Percentiles rank a stretch among this genome's conserved stretches.
These are phyloP conservation scores for Fagus sylvatica DNA, from an alignment of 306 rosid species.

Conservation along the genomic window DNA sequence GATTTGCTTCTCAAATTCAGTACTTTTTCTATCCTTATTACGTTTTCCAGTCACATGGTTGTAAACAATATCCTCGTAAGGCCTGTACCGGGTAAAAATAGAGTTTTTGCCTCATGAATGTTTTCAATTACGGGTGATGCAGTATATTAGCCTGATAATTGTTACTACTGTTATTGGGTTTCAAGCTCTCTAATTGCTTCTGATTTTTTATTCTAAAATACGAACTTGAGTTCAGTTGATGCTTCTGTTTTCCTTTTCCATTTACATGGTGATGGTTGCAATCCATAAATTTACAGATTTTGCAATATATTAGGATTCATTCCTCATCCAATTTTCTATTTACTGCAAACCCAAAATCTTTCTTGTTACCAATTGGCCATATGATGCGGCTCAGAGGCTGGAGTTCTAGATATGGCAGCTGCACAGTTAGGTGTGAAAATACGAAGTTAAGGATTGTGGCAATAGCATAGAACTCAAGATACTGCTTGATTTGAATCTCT, in stretches of 20 bases:
- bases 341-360: too few species aligned
- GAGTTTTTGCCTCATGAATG: neutral
- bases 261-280: neutral
- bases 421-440: too few species aligned
- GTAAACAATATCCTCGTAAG: neutral
- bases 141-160: neutral
- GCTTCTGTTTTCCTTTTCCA: neutral
- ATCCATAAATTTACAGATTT: neutral
- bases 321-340: too few species aligned
- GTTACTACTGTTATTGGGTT: neutral
- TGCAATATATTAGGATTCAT: too few species aligned
- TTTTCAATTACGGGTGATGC: neutral
- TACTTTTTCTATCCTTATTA: neutral
- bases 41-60: neutral
- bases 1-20: neutral
- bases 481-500: too few species aligned
- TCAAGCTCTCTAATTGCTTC: neutral
- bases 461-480: too few species aligned
- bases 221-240: neutral
- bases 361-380: too few species aligned
- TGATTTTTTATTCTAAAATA: neutral
- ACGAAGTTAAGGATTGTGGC: too few species aligned
- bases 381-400: too few species aligned
- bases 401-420: too few species aligned
- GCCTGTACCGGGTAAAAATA: neutral